Conservation (phyloP, 2,329 filamentous ascomycete species). For the Xylaria sp. region DNA sequence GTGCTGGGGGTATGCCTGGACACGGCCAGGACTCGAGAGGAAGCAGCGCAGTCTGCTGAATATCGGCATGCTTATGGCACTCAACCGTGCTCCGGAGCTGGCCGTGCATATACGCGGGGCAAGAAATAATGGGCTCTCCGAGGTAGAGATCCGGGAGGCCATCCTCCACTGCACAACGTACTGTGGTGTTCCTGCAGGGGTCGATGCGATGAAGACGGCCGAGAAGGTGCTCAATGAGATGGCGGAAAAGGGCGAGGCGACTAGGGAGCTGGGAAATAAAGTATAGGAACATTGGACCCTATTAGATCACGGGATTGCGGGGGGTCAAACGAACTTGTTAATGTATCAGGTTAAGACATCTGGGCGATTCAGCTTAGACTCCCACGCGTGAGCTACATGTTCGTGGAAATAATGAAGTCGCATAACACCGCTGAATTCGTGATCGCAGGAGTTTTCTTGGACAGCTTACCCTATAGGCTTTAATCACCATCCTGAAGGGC, state of each 20-base stretch:
- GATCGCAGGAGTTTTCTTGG: background rate
- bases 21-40: conserved; percentile 61
- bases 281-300: conserved; percentile 2
- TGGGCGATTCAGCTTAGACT: no score
- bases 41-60: conserved; percentile 66
- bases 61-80: conserved; percentile 61
- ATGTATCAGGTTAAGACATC: no score
- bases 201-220: conserved; percentile 43
- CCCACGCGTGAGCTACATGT: no score
- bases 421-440: background rate
- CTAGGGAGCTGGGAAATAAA: conserved; percentile 34
- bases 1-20: conserved; percentile 68
- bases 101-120: conserved; percentile 65
- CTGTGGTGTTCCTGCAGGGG: conserved; percentile 47
- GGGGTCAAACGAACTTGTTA: no score
- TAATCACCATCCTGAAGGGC: conserved; percentile 28
- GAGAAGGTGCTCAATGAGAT: conserved; percentile 38
- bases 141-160: conserved; percentile 65
- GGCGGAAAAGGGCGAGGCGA: conserved; percentile 36
- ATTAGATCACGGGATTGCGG: no score
- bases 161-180: conserved; percentile 50
- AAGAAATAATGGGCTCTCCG: conserved; percentile 62
- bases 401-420: no score
- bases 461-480: background rate
- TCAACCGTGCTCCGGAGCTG: conserved; percentile 62